A percentile compares a stretch with the other conserved stretches of the same genome.
Conservation (phyloP, 768 basidiomycete species). For the button mushroom (Agaricus bisporus) region DNA sequence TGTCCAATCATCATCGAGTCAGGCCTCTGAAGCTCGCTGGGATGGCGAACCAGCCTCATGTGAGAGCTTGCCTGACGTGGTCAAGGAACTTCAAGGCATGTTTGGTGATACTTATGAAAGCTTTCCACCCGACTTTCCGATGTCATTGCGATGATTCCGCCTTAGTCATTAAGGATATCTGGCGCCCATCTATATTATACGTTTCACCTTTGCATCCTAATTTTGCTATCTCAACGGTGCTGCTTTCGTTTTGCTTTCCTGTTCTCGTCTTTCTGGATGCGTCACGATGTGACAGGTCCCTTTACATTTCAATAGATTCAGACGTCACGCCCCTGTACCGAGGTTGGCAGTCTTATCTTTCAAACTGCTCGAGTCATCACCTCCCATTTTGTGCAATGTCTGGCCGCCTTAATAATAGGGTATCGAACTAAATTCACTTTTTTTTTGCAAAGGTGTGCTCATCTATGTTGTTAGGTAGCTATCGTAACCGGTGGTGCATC, state of each 20-base stretch:
- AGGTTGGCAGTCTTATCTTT: constrained; percentile 7
- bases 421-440: constrained; percentile 16
- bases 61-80: constrained; percentile 28
- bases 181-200: constrained; percentile 1
- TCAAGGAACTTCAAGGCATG: constrained; percentile 40
- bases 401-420: constrained; percentile 66
- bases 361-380: background rate
- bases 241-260: too few relatives aligned
- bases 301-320: too few relatives aligned
- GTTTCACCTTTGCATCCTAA: constrained; percentile 1
- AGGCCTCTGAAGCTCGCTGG: background rate
- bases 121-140: constrained; percentile 36
- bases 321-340: background rate
- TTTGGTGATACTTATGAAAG: constrained; percentile 32
- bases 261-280: too few relatives aligned
- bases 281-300: too few relatives aligned
- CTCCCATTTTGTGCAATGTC: constrained; percentile 35
- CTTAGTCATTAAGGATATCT: background rate
- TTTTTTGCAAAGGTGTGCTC: constrained; percentile 3
- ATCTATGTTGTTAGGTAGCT: constrained; percentile 45
- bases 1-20: background rate
- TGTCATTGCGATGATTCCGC: constrained; percentile 23
- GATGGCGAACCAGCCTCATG: constrained; percentile 9
- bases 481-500: constrained; percentile 87
- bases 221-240: background rate